Conservation (phyloP, 2,329 filamentous ascomycete species). For the Didymella exigua region DNA sequence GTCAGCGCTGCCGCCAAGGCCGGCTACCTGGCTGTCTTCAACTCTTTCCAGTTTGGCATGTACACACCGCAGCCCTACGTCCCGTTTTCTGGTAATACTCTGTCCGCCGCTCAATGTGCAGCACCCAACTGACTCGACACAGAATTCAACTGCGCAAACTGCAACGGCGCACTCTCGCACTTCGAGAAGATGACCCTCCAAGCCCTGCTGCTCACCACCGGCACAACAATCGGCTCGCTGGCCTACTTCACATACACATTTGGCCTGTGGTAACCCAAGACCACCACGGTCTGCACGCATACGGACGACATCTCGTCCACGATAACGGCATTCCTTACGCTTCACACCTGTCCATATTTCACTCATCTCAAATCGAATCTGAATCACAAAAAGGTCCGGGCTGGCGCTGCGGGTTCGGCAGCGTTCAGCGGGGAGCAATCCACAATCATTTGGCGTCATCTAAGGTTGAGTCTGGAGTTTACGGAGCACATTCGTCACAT, state of each 20-base stretch:
- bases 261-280: conserved; percentile 45
- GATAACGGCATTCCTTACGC: conserved; percentile 32
- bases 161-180: conserved; percentile 58
- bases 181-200: conserved; percentile 62
- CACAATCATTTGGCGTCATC: conserved; percentile 18
- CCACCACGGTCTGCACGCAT: conserved; percentile 2
- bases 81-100: conserved; percentile 56
- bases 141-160: conserved; percentile 64
- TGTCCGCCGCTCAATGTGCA: too few species aligned
- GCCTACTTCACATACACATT: conserved; percentile 57
- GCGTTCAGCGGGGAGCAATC: conserved; percentile 20
- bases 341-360: conserved; percentile 31
- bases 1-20: conserved; percentile 58
- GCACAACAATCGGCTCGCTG: conserved; percentile 64
- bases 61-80: conserved; percentile 62
- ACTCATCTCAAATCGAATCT: conserved; percentile 25
- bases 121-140: conserved; percentile 13
- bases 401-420: conserved; percentile 22
- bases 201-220: conserved; percentile 61
- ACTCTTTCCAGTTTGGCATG: conserved; percentile 66
- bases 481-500: conserved; percentile 10
- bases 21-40: conserved; percentile 61
- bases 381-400: conserved; percentile 20
- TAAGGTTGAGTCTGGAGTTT: conserved; percentile 21
- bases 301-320: conserved; percentile 16